Evolutionary conservation across 257 asterid species (phyloP), one percentile per base, ranked within the genome.

Genomic region (Prunella vulgaris): DNA sequence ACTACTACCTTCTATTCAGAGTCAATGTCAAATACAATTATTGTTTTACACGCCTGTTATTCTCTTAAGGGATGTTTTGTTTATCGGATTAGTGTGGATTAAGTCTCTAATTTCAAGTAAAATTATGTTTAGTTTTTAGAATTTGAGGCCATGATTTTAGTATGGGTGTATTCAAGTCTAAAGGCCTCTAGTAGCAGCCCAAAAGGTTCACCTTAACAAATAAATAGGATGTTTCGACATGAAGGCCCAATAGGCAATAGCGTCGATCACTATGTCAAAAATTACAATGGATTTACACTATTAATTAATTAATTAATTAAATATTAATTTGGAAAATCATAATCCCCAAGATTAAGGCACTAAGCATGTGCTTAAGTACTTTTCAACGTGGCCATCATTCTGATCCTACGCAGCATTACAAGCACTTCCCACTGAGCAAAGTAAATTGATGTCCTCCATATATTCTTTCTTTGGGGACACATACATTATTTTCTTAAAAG

Each of bases 361-460:
- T 46, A 46, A 46, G 1, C 53, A 46, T 60, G 53, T 60, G 57
- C 30, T 56, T 2, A 14, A n/a, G 75, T 58, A 71, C 69, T 46
- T 18, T 60, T 60, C 51, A 22, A 35, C 12, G 42, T 20, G 60
- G 28, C 61, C 61, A 70, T 52, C 59, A 52, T 52, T 52, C 28
- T 20, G 28, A 51, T 51, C 58, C 28, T 51, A 51, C 27, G 51
- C 37, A 6, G 53, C 37, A 48, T 48, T n/a, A 20, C 30, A 70
- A 62, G 64, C 56, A 49, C 24, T 32, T 15, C 60, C 61, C 65
- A 72, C 77, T 35, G 3, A 49, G 5, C 59, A 42, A 59, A 69
- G 59, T 69, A 69, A 70, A 25, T 42, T 10, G 64, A 53, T 70
- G 65, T 70, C 72, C 22, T 38, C 5, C 53, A 9, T 52, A 30